phyloP scores from a whole-genome alignment of 2,329 filamentous ascomycete genomes.

The Penicillium expansum region DNA sequence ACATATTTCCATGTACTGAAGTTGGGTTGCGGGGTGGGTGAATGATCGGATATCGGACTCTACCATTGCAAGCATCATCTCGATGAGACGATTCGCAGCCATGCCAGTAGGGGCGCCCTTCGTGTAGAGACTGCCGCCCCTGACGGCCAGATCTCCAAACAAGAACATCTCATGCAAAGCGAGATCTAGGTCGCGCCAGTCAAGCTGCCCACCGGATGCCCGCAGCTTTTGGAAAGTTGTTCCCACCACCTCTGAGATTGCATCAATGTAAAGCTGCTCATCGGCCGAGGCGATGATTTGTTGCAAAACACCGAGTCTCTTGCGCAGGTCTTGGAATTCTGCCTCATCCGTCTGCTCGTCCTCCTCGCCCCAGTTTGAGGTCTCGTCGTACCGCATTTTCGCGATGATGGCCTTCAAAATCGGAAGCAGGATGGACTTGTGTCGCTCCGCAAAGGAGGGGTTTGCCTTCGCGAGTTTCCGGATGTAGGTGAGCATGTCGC shows the following conservation, averaged over 20 bases:
- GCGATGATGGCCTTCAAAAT: constrained; percentile 87
- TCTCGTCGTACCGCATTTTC: constrained; percentile 98
- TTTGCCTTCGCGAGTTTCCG: constrained; percentile 69
- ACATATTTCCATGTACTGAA: constrained; percentile 98
- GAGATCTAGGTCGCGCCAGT: constrained; percentile 93
- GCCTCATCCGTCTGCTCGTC: constrained; percentile 95
- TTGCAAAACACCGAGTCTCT: constrained; percentile 83
- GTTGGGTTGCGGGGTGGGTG: constrained; percentile 83
- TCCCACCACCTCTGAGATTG: constrained; percentile 81
- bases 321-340: constrained; percentile 92
- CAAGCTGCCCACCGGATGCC: constrained; percentile 69
- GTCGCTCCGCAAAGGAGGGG: constrained; percentile 66
- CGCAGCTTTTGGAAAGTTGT: constrained; percentile 80
- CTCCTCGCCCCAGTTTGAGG: constrained; percentile 86
- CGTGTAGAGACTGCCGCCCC: constrained; percentile 77
- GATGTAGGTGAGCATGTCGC: constrained; percentile 86
- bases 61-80: constrained; percentile 95
- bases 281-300: constrained; percentile 90
- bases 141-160: constrained; percentile 91
- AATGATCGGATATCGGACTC: constrained; percentile 84
- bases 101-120: constrained; percentile 79
- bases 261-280: constrained; percentile 82
- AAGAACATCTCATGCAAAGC: constrained; percentile 93
- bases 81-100: constrained; percentile 76
- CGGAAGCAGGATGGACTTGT: constrained; percentile 77